These are phyloP conservation scores for Talaromyces sp. DNA, from an alignment of 2,329 filamentous ascomycete species.

Conservation along the genomic window DNA sequence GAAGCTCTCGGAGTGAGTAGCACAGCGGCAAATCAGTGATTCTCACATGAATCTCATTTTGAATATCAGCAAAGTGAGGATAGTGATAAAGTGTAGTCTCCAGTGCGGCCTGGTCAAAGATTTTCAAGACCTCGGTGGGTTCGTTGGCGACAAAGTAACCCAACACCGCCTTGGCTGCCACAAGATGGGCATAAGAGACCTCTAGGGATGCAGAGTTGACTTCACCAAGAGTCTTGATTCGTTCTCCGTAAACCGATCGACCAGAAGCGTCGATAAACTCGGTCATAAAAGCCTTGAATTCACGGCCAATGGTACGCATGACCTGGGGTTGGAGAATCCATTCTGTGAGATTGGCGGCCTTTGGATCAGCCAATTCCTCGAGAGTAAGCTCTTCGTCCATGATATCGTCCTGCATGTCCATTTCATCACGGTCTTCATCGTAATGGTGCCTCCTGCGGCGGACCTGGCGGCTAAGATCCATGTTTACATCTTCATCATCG, in stretches of 20 bases:
- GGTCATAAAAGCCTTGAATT: constrained; percentile 96
- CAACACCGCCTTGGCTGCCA: constrained; percentile 83
- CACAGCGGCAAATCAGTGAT: constrained; percentile 92
- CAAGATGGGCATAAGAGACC: constrained; percentile 90
- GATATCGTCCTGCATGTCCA: constrained; percentile 83
- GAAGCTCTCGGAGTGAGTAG: constrained; percentile 90
- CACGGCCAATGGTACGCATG: constrained; percentile 85
- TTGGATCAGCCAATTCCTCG: constrained; percentile 86
- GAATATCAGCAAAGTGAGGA: constrained; percentile 94
- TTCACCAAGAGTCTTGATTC: constrained; percentile 92
- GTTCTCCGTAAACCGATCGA: constrained; percentile 88
- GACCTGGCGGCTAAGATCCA: constrained; percentile 80
- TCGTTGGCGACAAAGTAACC: constrained; percentile 96
- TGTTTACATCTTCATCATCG: constrained; percentile 78
- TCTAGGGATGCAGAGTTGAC: constrained; percentile 94
- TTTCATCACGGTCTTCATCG: constrained; percentile 87
- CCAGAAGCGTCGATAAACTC: constrained; percentile 89
- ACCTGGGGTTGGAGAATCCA: constrained; percentile 91
- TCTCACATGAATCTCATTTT: constrained; percentile 94
- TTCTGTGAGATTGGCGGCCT: constrained; percentile 86
- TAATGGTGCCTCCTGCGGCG: constrained; percentile 83
- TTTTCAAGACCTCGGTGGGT: constrained; percentile 87
- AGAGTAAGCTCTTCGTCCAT: constrained; percentile 94
- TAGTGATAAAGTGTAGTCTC: constrained; percentile 95
- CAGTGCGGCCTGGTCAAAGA: constrained; percentile 96